A percentile compares a stretch with the other conserved stretches of the same genome.
These are phyloP conservation scores for Pseudogymnoascus sp. DNA, from an alignment of 2,329 filamentous ascomycete genomes.

Conservation along the genomic window DNA sequence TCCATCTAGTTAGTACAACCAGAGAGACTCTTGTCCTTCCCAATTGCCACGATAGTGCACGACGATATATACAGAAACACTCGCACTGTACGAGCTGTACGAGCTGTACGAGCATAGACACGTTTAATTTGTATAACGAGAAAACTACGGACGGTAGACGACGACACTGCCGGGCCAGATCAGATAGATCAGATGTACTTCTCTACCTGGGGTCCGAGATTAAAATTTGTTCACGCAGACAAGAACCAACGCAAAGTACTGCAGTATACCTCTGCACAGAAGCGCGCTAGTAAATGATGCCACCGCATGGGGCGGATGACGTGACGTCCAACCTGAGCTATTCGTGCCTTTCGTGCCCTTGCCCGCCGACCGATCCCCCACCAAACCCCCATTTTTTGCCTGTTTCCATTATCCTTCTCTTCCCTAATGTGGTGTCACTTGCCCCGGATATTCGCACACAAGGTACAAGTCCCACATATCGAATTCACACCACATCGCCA, in stretches of 20 bases:
- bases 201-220: background rate
- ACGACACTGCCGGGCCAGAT: no score
- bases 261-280: background rate
- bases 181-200: no score
- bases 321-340: slow-evolving; percentile 3
- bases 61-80: background rate
- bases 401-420: slow-evolving; percentile 9
- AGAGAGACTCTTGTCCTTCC: background rate
- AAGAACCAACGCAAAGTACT: background rate
- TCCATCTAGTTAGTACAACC: background rate
- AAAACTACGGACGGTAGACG: background rate
- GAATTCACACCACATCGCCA: background rate
- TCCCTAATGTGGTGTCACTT: slow-evolving; percentile 3
- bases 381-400: background rate
- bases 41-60: background rate
- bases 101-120: background rate
- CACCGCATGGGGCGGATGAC: slow-evolving; percentile 3
- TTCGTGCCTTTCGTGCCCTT: background rate
- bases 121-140: background rate
- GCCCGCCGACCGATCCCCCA: background rate
- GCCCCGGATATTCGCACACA: slow-evolving; percentile 3
- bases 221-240: background rate
- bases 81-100: background rate
- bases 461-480: background rate
- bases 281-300: background rate